Percentiles rank a stretch among this genome's conserved stretches.
Conservation (phyloP, 495 filamentous ascomycete genomes). For the Aspergillus ostianus region DNA sequence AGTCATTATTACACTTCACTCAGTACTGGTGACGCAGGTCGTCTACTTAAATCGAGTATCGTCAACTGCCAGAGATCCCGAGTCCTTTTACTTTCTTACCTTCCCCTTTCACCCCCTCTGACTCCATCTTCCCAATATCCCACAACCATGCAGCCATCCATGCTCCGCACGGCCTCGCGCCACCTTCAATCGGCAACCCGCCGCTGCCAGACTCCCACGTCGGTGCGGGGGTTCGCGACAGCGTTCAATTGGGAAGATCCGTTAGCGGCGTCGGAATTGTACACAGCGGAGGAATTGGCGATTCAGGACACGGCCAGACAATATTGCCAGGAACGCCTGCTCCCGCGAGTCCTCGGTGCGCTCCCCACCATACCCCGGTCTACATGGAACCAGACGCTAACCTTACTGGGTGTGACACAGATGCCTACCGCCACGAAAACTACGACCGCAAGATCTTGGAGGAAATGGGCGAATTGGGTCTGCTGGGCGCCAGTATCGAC, state of each 20-base stretch:
- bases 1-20: not conserved
- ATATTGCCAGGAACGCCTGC: slow-evolving; percentile 87
- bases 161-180: slow-evolving; percentile 39
- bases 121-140: not conserved
- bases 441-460: slow-evolving; percentile 85
- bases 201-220: slow-evolving; percentile 5
- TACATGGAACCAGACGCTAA: not conserved
- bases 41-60: not conserved
- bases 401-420: slow-evolving; percentile 41
- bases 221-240: slow-evolving; percentile 46
- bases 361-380: slow-evolving; percentile 4
- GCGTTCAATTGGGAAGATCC: slow-evolving; percentile 93
- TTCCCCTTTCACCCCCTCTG: slow-evolving; percentile 2
- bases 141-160: slow-evolving; percentile 36
- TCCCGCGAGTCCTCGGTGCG: slow-evolving; percentile 85
- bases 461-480: slow-evolving; percentile 95
- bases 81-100: not conserved
- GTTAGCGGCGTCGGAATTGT: slow-evolving; percentile 65
- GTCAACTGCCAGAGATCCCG: not conserved
- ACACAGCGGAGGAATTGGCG: slow-evolving; percentile 86
- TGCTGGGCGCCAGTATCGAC: slow-evolving; percentile 86
- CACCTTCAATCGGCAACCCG: slow-evolving; percentile 26
- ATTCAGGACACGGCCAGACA: slow-evolving; percentile 83
- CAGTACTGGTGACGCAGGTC: not conserved
- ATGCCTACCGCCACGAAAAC: slow-evolving; percentile 91